These are phyloP conservation scores for Penicillium samsonianum DNA, from an alignment of 495 filamentous ascomycete species.

Conservation along the genomic window DNA sequence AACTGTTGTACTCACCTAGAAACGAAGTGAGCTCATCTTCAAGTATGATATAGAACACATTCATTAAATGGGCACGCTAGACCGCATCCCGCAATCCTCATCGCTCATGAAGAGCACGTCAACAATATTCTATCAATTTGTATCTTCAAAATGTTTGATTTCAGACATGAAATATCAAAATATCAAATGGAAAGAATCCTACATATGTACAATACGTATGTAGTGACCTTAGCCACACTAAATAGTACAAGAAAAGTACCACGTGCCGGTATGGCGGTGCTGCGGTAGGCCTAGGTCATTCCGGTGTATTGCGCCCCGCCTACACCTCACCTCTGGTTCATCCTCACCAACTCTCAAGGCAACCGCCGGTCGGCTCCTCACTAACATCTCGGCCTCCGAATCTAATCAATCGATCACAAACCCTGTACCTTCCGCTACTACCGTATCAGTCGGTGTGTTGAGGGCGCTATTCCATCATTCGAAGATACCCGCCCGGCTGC, in stretches of 20 bases:
- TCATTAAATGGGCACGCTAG: background rate
- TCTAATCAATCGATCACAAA: background rate
- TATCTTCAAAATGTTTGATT: background rate
- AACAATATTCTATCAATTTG: background rate
- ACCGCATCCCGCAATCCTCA: background rate
- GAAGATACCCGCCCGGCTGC: conserved; percentile 27
- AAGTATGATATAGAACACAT: background rate
- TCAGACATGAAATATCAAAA: background rate
- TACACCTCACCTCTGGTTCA: conserved; percentile 19
- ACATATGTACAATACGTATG: background rate
- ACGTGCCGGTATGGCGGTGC: conserved; percentile 24
- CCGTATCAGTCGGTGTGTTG: conserved; percentile 19
- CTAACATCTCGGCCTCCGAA: conserved; percentile 5
- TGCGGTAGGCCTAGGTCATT: conserved; percentile 20
- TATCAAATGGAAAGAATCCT: background rate
- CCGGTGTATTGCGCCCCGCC: conserved; percentile 24
- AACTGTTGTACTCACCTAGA: too few species aligned
- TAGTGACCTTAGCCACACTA: background rate
- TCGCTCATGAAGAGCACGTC: background rate
- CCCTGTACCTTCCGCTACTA: conserved; percentile 2
- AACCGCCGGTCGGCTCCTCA: conserved; percentile 34
- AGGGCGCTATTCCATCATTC: conserved; percentile 12
- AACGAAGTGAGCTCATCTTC: background rate
- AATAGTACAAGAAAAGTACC: conserved; percentile 26
- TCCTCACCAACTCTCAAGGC: conserved; percentile 25